Conservation (phyloP, 345 rosid species). For the Lepidium didymum region DNA sequence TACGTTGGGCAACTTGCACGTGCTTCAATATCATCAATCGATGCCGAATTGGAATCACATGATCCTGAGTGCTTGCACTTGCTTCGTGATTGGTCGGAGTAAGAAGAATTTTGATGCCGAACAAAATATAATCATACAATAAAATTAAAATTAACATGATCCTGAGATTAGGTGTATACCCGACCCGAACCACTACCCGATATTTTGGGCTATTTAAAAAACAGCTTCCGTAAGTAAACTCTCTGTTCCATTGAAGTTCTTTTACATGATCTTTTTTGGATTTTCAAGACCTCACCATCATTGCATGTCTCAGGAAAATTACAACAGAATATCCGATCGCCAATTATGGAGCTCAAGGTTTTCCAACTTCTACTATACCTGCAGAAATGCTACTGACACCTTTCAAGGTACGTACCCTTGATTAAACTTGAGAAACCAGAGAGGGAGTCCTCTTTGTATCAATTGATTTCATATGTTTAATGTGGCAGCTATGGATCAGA, state of each 20-base stretch:
- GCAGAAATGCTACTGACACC: slow-evolving; percentile 58
- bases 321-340: slow-evolving; percentile 42
- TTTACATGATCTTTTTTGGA: too few relatives aligned
- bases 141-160: too few relatives aligned
- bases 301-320: slow-evolving; percentile 31
- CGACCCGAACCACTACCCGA: too few relatives aligned
- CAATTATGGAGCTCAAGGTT: slow-evolving; percentile 63
- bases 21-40: slow-evolving; percentile 52
- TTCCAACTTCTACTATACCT: slow-evolving; percentile 59
- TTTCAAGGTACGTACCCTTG: slow-evolving; percentile 38
- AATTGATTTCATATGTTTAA: not conserved
- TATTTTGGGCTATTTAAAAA: too few relatives aligned
- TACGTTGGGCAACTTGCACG: slow-evolving; percentile 84
- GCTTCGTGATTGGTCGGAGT: too few relatives aligned
- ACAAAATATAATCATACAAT: too few relatives aligned
- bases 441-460: not conserved
- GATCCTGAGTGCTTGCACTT: too few relatives aligned
- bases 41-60: slow-evolving; percentile 44
- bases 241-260: not conserved
- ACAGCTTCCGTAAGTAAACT: slow-evolving; percentile 46
- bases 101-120: too few relatives aligned
- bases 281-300: not conserved
- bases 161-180: too few relatives aligned
- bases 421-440: not conserved
- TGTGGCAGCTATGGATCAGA: slow-evolving; percentile 43